phyloP scores from a whole-genome alignment of 2,329 filamentous ascomycete species.

The Alternaria panax region DNA sequence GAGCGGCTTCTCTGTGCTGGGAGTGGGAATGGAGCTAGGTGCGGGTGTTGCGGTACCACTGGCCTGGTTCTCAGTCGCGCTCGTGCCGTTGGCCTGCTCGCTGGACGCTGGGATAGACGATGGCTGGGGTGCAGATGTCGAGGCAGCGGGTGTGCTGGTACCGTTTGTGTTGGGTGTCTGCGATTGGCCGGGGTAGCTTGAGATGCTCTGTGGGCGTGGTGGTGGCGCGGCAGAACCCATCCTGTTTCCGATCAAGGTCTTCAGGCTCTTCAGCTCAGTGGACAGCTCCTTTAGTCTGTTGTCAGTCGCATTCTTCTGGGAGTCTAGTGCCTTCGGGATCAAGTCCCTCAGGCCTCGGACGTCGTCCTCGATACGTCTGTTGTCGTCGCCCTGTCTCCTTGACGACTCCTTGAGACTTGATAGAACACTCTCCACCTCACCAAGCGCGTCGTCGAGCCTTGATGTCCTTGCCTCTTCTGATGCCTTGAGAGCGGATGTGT shows the following conservation, averaged over 20 bases:
- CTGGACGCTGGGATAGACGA: conserved; percentile 23
- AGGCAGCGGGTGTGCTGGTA: conserved; percentile 23
- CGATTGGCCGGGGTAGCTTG: conserved; percentile 35
- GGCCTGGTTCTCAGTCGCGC: conserved; percentile 28
- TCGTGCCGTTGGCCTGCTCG: conserved; percentile 32
- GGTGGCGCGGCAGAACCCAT: conserved; percentile 51
- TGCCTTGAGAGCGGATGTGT: conserved; percentile 86
- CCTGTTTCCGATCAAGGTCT: conserved; percentile 78
- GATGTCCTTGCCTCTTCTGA: conserved; percentile 86
- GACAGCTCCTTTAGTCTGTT: conserved; percentile 83
- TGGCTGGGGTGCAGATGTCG: conserved; percentile 26
- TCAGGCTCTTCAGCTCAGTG: conserved; percentile 87
- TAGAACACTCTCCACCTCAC: conserved; percentile 85
- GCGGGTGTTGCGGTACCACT: conserved; percentile 27
- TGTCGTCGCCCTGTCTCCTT: conserved; percentile 84
- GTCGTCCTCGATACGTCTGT: conserved; percentile 84
- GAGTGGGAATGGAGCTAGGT: conserved; percentile 21
- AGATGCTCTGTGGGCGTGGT: conserved; percentile 32
- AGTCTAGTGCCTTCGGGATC: conserved; percentile 87
- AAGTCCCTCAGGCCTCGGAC: conserved; percentile 81
- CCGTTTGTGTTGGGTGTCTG: conserved; percentile 40
- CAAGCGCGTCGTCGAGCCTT: conserved; percentile 79
- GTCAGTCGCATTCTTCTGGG: conserved; percentile 85
- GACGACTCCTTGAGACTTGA: conserved; percentile 81
- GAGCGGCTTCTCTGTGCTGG: conserved; percentile 40